phyloP scores from a whole-genome alignment of 441 rosid species.

The Biscutella laevigata region DNA sequence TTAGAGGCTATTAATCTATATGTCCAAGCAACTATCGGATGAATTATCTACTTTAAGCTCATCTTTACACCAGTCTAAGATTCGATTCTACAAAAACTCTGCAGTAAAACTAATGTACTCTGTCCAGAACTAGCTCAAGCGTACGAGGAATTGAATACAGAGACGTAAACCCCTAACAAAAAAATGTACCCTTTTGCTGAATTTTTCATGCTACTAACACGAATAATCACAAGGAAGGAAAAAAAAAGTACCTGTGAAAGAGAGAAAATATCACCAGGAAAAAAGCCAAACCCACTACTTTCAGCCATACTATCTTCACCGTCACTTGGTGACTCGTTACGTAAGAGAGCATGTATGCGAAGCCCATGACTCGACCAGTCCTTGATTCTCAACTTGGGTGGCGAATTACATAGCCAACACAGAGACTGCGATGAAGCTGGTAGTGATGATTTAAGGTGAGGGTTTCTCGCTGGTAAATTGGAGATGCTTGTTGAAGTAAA shows the following conservation, averaged over 20 bases:
- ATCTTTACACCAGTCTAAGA: conserved; percentile 7
- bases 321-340: conserved; percentile 35
- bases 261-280: conserved; percentile 39
- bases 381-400: conserved; percentile 36
- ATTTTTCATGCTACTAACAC: too few relatives aligned
- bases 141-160: neutral
- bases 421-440: conserved; percentile 27
- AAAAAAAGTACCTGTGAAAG: conserved; percentile 39
- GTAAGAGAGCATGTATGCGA: conserved; percentile 34
- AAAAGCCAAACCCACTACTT: conserved; percentile 33
- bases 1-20: conserved; percentile 32
- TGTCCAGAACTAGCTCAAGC: neutral
- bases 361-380: conserved; percentile 29
- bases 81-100: conserved; percentile 6
- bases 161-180: neutral
- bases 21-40: conserved; percentile 17
- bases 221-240: neutral
- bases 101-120: neutral
- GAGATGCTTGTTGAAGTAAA: conserved; percentile 31
- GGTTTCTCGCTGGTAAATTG: conserved; percentile 28
- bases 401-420: conserved; percentile 22
- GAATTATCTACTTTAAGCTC: neutral
- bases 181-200: neutral
- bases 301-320: conserved; percentile 39
- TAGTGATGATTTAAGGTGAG: conserved; percentile 22